Evolutionary conservation across 164 flowering plant genomes (phyloP).

Genomic region (Nymphaea thermarum): DNA sequence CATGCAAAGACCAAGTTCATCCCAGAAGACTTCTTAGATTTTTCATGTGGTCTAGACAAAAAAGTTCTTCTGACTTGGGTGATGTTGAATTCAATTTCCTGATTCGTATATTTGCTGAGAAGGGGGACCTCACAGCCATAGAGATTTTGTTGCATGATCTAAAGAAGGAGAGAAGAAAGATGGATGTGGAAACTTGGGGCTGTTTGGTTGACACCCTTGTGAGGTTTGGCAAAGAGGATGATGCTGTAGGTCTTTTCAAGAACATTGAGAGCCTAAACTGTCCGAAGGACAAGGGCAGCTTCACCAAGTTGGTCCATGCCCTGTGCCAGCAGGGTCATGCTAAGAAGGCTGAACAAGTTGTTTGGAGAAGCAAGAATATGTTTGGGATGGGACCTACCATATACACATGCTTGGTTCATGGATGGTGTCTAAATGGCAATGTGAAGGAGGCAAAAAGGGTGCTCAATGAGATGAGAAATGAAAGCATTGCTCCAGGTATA

Average conservation of each 20-base stretch:
- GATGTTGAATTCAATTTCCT: constrained; percentile 44
- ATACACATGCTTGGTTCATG: constrained; percentile 45
- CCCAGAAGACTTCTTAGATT: constrained; percentile 61
- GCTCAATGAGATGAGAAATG: constrained; percentile 47
- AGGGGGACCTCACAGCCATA: constrained; percentile 44
- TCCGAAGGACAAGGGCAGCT: constrained; percentile 25
- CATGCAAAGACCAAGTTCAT: constrained; percentile 42
- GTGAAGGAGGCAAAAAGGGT: constrained; percentile 50
- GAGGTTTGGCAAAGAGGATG: constrained; percentile 48
- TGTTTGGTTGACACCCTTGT: constrained; percentile 50
- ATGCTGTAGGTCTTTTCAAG: constrained; percentile 67
- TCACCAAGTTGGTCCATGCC: constrained; percentile 45
- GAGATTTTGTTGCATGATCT: constrained; percentile 47
- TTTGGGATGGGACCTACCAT: constrained; percentile 26
- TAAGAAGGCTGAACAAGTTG: constrained; percentile 54
- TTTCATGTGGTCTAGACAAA: constrained; percentile 53
- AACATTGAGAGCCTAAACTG: constrained; percentile 57
- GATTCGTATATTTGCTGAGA: constrained; percentile 36
- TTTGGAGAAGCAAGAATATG: constrained; percentile 31
- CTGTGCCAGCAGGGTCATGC: constrained; percentile 69
- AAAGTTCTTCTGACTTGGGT: constrained; percentile 11
- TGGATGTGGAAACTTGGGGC: constrained; percentile 45
- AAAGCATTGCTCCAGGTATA: constrained; percentile 29
- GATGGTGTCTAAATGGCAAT: constrained; percentile 49
- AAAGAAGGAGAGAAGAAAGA: constrained; percentile 29